Percentiles rank a stretch among this genome's conserved stretches.
phyloP scores from a whole-genome alignment of 768 basidiomycete species.

The Udeniomyces megalosporus region DNA sequence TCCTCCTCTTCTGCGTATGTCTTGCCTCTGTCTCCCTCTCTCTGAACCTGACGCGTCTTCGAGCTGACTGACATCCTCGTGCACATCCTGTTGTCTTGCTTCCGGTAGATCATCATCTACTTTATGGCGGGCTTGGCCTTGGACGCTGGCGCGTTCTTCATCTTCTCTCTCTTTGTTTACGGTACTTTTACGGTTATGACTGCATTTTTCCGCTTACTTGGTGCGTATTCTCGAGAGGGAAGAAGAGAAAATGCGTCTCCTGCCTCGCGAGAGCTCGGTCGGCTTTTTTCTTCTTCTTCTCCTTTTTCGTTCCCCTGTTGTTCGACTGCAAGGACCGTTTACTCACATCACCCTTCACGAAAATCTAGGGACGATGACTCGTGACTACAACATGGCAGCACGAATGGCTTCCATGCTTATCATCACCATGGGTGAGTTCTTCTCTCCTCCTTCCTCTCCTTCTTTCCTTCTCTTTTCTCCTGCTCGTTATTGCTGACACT shows the following conservation, averaged over 20 bases:
- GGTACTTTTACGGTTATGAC: conserved; percentile 17
- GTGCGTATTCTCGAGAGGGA: no score
- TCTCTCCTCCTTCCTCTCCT: no score
- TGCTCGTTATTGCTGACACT: no score
- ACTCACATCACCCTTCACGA: no score
- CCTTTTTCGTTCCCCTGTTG: no score
- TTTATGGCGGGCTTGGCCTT: conserved; percentile 3
- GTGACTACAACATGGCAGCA: conserved; percentile 17
- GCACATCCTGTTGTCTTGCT: neutral
- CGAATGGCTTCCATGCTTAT: conserved; percentile 15
- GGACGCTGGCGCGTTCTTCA: conserved; percentile 12
- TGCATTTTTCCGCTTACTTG: conserved; percentile 18
- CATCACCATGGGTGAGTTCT: conserved; percentile 5
- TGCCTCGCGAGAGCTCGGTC: no score
- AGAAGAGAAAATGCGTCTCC: no score
- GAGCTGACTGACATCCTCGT: no score
- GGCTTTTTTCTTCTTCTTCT: no score
- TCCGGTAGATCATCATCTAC: conserved; percentile 19
- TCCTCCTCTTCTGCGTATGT: conserved; percentile 7
- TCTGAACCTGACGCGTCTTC: no score
- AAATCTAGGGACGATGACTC: neutral
- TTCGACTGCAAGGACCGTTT: no score
- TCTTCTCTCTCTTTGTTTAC: conserved; percentile 18
- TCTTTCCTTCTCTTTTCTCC: no score
- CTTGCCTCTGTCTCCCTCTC: neutral